phyloP scores from a whole-genome alignment of 345 rosid species.

The Bruguiera sexangula region DNA sequence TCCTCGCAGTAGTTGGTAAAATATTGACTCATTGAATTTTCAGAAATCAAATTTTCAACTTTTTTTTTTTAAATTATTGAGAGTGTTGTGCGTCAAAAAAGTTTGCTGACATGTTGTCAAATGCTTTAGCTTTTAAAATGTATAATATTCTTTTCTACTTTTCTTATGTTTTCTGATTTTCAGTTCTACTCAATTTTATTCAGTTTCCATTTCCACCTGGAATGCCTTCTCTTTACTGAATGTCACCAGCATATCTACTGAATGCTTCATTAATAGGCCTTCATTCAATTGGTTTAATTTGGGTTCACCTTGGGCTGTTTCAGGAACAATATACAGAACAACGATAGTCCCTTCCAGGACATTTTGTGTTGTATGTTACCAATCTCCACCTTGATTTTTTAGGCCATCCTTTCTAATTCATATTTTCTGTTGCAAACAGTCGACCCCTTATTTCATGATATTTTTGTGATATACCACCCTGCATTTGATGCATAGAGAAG shows the following conservation, averaged over 20 bases:
- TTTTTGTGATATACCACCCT: background rate
- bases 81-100: background rate
- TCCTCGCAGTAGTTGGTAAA: background rate
- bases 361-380: conserved; percentile 68
- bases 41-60: background rate
- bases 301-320: conserved; percentile 21
- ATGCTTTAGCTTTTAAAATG: no score
- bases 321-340: conserved; percentile 93
- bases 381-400: conserved; percentile 5
- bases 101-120: no score
- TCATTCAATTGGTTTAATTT: conserved; percentile 19
- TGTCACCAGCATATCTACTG: background rate
- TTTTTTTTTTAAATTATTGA: background rate
- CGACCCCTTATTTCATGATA: no score
- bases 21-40: background rate
- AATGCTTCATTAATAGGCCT: conserved; percentile 2
- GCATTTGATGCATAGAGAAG: background rate
- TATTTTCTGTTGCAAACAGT: background rate
- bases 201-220: conserved; percentile 4
- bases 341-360: conserved; percentile 85
- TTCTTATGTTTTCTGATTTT: background rate
- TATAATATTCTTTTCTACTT: background rate
- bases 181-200: background rate
- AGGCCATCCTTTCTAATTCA: background rate
- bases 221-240: background rate